phyloP scores from a whole-genome alignment of 768 basidiomycete species.

The Calvatia gigantea region DNA sequence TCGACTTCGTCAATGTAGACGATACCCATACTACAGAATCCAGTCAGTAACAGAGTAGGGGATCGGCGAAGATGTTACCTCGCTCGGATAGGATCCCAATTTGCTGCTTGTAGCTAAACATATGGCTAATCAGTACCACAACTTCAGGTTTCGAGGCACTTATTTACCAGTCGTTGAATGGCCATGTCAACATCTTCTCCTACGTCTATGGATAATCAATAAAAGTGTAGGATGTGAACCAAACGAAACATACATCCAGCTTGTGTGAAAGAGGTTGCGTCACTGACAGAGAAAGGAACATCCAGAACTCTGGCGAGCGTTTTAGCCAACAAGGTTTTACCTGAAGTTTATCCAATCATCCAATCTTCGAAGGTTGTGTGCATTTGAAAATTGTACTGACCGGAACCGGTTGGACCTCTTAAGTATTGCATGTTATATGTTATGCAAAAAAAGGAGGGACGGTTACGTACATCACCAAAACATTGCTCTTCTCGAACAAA shows the following conservation, averaged over 20 bases:
- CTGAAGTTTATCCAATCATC: conserved; percentile 28
- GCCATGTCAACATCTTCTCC: conserved; percentile 96
- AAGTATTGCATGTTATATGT: no score
- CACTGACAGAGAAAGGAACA: conserved; percentile 91
- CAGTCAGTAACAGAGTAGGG: neutral
- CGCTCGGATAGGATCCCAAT: conserved; percentile 83
- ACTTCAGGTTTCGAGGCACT: neutral
- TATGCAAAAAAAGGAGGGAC: neutral
- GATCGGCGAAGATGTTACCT: conserved; percentile 42
- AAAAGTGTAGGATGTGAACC: conserved; percentile 13
- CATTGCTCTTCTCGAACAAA: conserved; percentile 93
- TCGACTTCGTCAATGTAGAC: conserved; percentile 97
- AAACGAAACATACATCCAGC: conserved; percentile 63
- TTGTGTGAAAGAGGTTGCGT: conserved; percentile 94
- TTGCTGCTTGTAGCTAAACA: conserved; percentile 77
- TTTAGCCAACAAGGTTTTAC: conserved; percentile 87
- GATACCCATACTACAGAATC: conserved; percentile 72
- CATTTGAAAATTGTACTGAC: conserved; percentile 30
- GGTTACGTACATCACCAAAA: conserved; percentile 71
- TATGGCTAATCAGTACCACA: neutral
- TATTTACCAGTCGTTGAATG: conserved; percentile 72
- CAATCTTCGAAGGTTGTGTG: neutral
- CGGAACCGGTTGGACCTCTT: conserved; percentile 85
- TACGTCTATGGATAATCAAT: conserved; percentile 54
- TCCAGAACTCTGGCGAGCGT: conserved; percentile 90